Base-by-base conservation (phyloP, 139 green algal species). In the Tetratostichococcus sp. region DNA sequence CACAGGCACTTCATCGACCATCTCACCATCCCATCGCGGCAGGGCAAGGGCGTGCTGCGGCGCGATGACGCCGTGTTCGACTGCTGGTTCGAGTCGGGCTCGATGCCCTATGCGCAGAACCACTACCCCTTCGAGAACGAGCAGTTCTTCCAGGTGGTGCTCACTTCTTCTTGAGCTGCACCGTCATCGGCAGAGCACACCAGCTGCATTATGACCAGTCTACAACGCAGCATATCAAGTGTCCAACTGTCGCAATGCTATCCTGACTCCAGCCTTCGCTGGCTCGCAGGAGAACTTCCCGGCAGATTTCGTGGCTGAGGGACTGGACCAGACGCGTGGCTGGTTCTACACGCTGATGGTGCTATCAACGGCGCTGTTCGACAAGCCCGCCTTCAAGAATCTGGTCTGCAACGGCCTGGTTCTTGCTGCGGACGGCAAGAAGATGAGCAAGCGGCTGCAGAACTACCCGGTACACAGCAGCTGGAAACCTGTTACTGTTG, bases 261-360 rank as follows among this genome's bases (percentile, higher is more conserved):
- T n/a, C n/a, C n/a, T n/a, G n/a, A n/a, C n/a, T n/a, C 39, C 39
- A 50, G 39, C 39, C 39, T 8, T 50, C n/a, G n/a, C n/a, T n/a
- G n/a, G 50, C 26, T 23, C 19, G 50, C 50, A 62, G 80, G 34
- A 26, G 50, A 91, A 90, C 82, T 99, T 99, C 81, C 95, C 95
- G 0, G 94, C 91, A 26, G 86, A 97, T 82, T 98, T 98, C 84
- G 89, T 98, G 25, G 94, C 94, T 23, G 91, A 93, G 77, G 80
- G 80, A 25, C 42, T 83, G 35, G 82, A 87, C 42, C 84, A 89
- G 82, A 88, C 85, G 5, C 71, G 81, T 26, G 80, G 77, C 77
- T 94, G 91, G 92, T 99, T 99, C 86, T 99, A 99, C 93, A 99
- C 96, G 6, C 91, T 99, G 30, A 99, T 99, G 94, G 96, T 99